phyloP scores from a whole-genome alignment of 768 basidiomycete species.

The Trametopsis cervina region DNA sequence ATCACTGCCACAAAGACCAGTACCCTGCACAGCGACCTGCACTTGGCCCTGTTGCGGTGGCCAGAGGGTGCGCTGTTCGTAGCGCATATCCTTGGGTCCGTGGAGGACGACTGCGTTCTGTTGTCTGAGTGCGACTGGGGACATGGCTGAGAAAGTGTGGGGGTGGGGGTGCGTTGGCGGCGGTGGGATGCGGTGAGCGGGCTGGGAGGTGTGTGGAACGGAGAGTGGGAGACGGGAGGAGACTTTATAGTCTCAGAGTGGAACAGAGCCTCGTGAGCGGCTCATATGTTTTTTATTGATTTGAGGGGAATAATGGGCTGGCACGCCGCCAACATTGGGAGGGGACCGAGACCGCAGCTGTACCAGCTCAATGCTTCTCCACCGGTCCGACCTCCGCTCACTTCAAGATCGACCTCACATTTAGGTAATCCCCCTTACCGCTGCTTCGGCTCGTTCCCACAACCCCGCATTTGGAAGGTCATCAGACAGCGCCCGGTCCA shows the following conservation, averaged over 20 bases:
- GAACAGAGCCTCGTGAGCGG: not conserved
- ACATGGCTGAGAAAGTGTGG: constrained; percentile 26
- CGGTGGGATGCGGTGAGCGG: constrained; percentile 14
- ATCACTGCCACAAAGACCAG: constrained; percentile 89
- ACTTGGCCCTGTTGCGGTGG: constrained; percentile 67
- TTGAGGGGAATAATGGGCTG: no score
- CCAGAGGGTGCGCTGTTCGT: constrained; percentile 69
- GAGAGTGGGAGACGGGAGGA: constrained; percentile 14
- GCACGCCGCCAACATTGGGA: no score
- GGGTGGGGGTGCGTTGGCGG: not conserved
- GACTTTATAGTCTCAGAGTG: not conserved
- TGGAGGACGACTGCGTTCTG: constrained; percentile 77
- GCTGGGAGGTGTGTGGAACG: not conserved
- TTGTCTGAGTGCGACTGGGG: constrained; percentile 41
- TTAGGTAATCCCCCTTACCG: not conserved
- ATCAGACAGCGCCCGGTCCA: no score
- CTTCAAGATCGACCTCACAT: not conserved
- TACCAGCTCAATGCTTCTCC: not conserved
- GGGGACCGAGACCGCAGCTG: not conserved
- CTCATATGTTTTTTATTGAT: no score
- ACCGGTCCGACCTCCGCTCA: not conserved
- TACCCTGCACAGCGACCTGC: constrained; percentile 73
- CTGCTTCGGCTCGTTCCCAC: not conserved
- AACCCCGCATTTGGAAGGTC: not conserved
- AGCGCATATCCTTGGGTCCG: constrained; percentile 74